Evolutionary conservation across 2,329 filamentous ascomycete species (phyloP).

Genomic region (Paecilomyces sp.): DNA sequence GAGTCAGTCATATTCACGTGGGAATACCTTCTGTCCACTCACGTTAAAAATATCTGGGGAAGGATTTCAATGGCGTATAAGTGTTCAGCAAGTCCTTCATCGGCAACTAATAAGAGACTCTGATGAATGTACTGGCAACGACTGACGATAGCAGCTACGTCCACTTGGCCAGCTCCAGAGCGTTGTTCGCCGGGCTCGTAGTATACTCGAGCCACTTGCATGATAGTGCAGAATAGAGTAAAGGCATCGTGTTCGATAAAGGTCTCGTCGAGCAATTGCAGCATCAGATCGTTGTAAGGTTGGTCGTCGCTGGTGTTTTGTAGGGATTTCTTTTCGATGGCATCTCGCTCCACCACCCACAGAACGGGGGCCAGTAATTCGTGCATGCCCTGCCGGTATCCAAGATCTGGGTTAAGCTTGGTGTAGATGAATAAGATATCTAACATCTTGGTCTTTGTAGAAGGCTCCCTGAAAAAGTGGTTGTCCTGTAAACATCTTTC

Average conservation of each 20-base stretch:
- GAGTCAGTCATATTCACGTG: conserved; percentile 5
- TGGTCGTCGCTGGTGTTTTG: conserved; percentile 23
- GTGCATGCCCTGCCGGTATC: conserved; percentile 98
- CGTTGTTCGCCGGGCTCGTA: conserved; percentile 62
- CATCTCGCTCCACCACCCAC: conserved; percentile 76
- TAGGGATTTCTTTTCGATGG: conserved; percentile 49
- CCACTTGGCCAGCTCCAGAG: conserved; percentile 36
- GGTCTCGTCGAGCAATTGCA: conserved; percentile 60
- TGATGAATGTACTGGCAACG: conserved; percentile 85
- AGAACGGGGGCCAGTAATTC: conserved; percentile 86
- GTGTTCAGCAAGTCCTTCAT: conserved; percentile 76
- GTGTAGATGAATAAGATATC: conserved; percentile 93
- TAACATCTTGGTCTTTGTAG: conserved; percentile 71
- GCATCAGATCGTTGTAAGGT: conserved; percentile 47
- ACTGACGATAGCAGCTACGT: conserved; percentile 67
- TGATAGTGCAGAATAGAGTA: conserved; percentile 73
- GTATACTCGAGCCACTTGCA: conserved; percentile 79
- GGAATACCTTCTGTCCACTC: conserved; percentile 21
- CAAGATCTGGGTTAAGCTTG: conserved; percentile 78
- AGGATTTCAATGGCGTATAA: conserved; percentile 77
- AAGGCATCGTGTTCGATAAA: conserved; percentile 91
- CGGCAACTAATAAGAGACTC: conserved; percentile 66
- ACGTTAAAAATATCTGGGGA: conserved; percentile 97
- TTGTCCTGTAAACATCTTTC: conserved; percentile 86
- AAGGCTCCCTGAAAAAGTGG: conserved; percentile 74